Evolutionary conservation across 2,329 filamentous ascomycete species (phyloP), one percentile per base, ranked within the genome.

Genomic region (Penicillium sp.): DNA sequence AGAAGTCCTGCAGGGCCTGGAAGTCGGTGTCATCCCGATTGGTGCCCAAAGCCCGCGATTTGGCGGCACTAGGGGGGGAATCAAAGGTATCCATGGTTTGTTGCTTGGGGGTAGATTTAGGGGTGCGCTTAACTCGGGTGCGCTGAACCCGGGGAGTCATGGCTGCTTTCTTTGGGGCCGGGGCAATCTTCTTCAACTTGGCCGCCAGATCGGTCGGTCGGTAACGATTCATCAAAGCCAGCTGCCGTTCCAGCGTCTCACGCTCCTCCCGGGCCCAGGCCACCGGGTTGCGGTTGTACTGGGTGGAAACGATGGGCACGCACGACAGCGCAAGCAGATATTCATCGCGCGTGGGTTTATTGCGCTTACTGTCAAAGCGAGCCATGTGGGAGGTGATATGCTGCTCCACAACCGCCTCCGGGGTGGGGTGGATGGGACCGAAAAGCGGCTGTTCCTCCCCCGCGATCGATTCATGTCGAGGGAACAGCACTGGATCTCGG

Each of bases 21-120:
- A 91, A 96, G 73, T 96, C 89, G 71, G 90, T 91, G 71, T 96
- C 91, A 72, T 95, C 91, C 33, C 90, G 84, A 66, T 88, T 92
- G 26, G 86, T 85, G 21, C 85, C 77, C 58, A 77, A 71, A 45
- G 69, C 67, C 60, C 77, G 77, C 49, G 47, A 78, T 75, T 67
- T 86, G 73, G 63, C 74, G 65, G 62, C 66, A 59, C 73, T 62
- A 62, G 64, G 61, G 55, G 63, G 59, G 54, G 68, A 53, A 64
- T 78, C 71, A 69, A 76, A 77, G 19, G 68, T 68, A 52, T 76
- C 73, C 45, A 69, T 67, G 61, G 59, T 63, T 60, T 68, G 80
- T 49, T 75, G 72, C 53, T 72, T 75, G 11, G 75, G 75, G 35
- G 75, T 76, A 31, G 74, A 73, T 64, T 71, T 77, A 35, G 74